Evolutionary conservation across 2,329 filamentous ascomycete species (phyloP).

Genomic region (Penicillium aurantiogriseum): DNA sequence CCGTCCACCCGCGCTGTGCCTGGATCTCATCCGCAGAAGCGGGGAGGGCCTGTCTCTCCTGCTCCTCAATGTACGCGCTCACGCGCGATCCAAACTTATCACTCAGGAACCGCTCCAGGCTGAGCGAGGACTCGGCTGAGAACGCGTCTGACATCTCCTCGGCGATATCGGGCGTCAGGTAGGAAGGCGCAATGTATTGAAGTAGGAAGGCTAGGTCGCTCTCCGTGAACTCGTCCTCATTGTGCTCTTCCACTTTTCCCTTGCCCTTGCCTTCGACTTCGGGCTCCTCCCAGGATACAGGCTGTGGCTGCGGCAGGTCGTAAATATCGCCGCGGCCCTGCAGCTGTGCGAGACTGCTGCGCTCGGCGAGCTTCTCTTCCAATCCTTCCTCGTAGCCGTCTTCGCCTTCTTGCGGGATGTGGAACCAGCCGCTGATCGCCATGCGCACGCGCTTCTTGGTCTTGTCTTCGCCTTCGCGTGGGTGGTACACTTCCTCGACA

Average conservation of each 20-base stretch:
- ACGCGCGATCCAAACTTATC: conserved; percentile 73
- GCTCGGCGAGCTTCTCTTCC: conserved; percentile 82
- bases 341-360: conserved; percentile 87
- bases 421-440: conserved; percentile 99
- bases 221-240: conserved; percentile 64
- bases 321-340: conserved; percentile 89
- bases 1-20: conserved; percentile 63
- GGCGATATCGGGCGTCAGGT: conserved; percentile 86
- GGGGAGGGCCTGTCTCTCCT: conserved; percentile 54
- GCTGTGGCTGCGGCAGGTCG: conserved; percentile 69
- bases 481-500: conserved; percentile 93
- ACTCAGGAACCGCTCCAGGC: conserved; percentile 73
- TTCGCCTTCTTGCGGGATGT: conserved; percentile 93
- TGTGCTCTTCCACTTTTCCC: conserved; percentile 48
- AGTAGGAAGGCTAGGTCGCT: conserved; percentile 85
- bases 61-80: conserved; percentile 66
- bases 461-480: conserved; percentile 58
- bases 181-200: conserved; percentile 84
- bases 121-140: conserved; percentile 77
- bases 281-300: conserved; percentile 46
- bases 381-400: conserved; percentile 85
- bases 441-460: conserved; percentile 71
- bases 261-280: conserved; percentile 38
- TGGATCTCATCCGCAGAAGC: conserved; percentile 56
- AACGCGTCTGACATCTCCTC: conserved; percentile 80